Base-by-base conservation (phyloP, 495 filamentous ascomycete species). In the Amniculicola lignicola region DNA sequence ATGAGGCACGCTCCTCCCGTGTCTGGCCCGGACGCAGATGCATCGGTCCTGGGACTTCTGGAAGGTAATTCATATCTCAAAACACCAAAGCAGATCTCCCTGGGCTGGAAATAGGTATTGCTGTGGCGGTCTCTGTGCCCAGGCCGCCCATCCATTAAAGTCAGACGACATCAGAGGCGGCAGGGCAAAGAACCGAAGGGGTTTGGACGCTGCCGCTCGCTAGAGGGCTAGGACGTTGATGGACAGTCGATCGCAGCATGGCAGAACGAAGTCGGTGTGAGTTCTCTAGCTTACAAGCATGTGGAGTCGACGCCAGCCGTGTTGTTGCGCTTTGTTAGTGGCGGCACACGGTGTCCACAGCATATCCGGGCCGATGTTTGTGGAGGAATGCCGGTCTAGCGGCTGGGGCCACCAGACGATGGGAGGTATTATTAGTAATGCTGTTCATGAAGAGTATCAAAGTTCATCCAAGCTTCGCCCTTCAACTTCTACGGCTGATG, bases 191-290 rank as follows among this genome's bases (percentile, higher is more conserved):
- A 4, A 6, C n/a, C 11, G 18, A 15, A 25, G 38, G 11, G 14
- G 12, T n/a, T 22, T 12, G 22, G 16, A 12, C 21, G 15, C 25
- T n/a, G 27, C 42, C 41, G 33, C 28, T 5, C 9, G 12, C 14
- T 22, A 7, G 5, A 35, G 12, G 39, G 24, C 11, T 37, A n/a
- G 42, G 10, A 40, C 37, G 24, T 39, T 21, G 28, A 49, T 36
- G 21, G 44, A 47, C 54, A 21, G 44, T 46, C 54, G 54, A 57
- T 57, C 54, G 37, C 44, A 50, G 35, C 54, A 43, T 40, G 23
- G 39, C 51, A 47, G 28, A 6, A 37, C 16, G 43, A 22, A 42
- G 54, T 50, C 54, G 54, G 54, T 57, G 36, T 44, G 43, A 6
- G 36, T n/a, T n/a, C n/a, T n/a, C n/a, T n/a, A n/a, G n/a, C n/a